Conservation (phyloP, 495 filamentous ascomycete genomes). For the Aspergillus avenaceus region DNA sequence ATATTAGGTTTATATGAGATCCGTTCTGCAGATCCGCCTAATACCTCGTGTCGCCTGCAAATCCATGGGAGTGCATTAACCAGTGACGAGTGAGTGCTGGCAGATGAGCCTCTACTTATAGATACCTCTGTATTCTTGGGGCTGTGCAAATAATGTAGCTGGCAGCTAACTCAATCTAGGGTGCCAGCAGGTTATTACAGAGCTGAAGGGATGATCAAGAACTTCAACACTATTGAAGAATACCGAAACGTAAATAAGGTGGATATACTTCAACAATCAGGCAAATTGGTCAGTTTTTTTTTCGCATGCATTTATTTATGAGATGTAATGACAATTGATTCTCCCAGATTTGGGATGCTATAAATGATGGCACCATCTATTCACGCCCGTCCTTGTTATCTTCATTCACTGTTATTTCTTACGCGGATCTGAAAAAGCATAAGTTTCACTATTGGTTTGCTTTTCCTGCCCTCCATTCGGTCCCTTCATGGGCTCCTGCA, state of each 20-base stretch:
- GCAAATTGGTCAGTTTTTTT: slow-evolving; percentile 60
- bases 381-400: slow-evolving; percentile 86
- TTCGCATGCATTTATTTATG: not conserved
- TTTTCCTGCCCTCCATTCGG: slow-evolving; percentile 87
- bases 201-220: slow-evolving; percentile 91
- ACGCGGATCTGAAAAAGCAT: slow-evolving; percentile 94
- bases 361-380: slow-evolving; percentile 92
- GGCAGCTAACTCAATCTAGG: slow-evolving; percentile 41
- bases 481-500: slow-evolving; percentile 67
- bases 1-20: slow-evolving; percentile 89
- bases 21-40: slow-evolving; percentile 60
- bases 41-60: slow-evolving; percentile 78
- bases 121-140: too few relatives aligned
- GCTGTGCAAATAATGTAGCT: too few relatives aligned
- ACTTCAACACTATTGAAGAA: slow-evolving; percentile 93
- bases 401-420: slow-evolving; percentile 85
- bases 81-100: slow-evolving; percentile 68
- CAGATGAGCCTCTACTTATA: too few relatives aligned
- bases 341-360: slow-evolving; percentile 88
- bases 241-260: slow-evolving; percentile 74
- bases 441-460: slow-evolving; percentile 93
- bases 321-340: not conserved
- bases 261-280: slow-evolving; percentile 67
- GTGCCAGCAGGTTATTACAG: slow-evolving; percentile 68
- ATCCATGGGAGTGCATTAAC: slow-evolving; percentile 82